A percentile compares a stretch with the other conserved stretches of the same genome.
These are phyloP conservation scores for Penicillium fimorum DNA, from an alignment of 495 filamentous ascomycete species.

Conservation along the genomic window DNA sequence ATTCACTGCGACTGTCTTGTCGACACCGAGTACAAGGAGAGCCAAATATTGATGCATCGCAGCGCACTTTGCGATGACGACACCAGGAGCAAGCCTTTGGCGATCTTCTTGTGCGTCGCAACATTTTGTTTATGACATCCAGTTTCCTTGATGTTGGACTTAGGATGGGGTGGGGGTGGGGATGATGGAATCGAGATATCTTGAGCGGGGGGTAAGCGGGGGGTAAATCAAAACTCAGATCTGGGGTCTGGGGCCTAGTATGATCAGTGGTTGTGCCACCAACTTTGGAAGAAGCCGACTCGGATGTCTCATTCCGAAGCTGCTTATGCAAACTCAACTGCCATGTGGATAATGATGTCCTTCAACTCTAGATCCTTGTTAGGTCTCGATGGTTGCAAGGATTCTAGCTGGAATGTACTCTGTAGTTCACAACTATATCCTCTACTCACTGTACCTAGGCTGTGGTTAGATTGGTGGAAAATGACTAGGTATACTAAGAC, in stretches of 20 bases:
- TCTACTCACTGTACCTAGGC: background rate
- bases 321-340: background rate
- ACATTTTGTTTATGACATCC: conserved; percentile 11
- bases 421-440: background rate
- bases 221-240: background rate
- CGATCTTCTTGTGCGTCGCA: conserved; percentile 37
- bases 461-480: background rate
- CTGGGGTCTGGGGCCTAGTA: background rate
- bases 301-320: background rate
- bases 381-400: background rate
- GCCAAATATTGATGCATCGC: conserved; percentile 49
- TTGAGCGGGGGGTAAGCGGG: background rate
- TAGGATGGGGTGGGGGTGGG: no score
- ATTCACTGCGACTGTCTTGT: conserved; percentile 42
- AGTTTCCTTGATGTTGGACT: background rate
- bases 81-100: conserved; percentile 50
- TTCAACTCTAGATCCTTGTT: no score
- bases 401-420: no score
- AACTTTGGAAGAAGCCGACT: background rate
- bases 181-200: background rate
- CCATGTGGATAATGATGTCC: no score
- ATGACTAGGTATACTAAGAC: background rate
- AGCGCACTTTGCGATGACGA: conserved; percentile 51
- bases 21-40: conserved; percentile 51
- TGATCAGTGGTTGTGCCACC: background rate